A percentile compares a stretch with the other conserved stretches of the same genome.
These are phyloP conservation scores for Yamadazyma phyllophila DNA, from an alignment of 805 yeast genomes.

Conservation along the genomic window DNA sequence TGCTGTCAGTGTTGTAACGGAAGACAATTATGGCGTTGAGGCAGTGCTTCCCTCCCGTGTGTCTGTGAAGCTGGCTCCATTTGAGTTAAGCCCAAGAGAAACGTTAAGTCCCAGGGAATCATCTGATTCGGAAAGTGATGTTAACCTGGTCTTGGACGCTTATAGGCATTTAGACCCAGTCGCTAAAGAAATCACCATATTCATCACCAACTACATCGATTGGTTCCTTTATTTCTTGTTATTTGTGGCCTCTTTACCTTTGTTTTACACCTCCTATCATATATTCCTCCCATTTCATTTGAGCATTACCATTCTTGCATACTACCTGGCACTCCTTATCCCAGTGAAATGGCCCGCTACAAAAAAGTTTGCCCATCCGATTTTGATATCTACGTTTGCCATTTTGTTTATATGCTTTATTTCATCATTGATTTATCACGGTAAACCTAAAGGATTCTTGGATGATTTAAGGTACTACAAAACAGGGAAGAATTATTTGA, in stretches of 20 bases:
- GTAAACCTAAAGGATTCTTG: constrained; percentile 47
- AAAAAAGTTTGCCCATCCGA: constrained; percentile 65
- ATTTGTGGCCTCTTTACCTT: constrained; percentile 55
- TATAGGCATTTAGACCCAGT: constrained; percentile 15
- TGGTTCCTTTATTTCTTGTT: constrained; percentile 49
- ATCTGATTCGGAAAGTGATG: background rate
- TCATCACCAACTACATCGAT: constrained; percentile 49
- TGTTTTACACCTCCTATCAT: constrained; percentile 53
- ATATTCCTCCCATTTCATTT: constrained; percentile 63
- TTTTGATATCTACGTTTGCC: constrained; percentile 61
- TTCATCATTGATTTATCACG: constrained; percentile 51
- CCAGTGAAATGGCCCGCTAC: constrained; percentile 44
- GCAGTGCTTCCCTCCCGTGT: constrained; percentile 7
- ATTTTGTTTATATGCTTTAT: constrained; percentile 64
- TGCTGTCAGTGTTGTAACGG: constrained; percentile 1
- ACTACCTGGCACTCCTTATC: constrained; percentile 47
- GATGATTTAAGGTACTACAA: constrained; percentile 53
- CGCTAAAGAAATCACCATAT: constrained; percentile 29
- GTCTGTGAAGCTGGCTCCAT: constrained; percentile 7
- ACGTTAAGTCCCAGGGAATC: background rate
- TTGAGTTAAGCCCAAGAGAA: background rate
- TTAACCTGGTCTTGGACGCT: constrained; percentile 1
- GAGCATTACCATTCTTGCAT: constrained; percentile 56
- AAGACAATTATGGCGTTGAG: constrained; percentile 2
- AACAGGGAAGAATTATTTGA: constrained; percentile 66